Evolutionary conservation across 345 rosid genomes (phyloP), one percentile per base, ranked within the genome.

Genomic region (Raphanus sativus): DNA sequence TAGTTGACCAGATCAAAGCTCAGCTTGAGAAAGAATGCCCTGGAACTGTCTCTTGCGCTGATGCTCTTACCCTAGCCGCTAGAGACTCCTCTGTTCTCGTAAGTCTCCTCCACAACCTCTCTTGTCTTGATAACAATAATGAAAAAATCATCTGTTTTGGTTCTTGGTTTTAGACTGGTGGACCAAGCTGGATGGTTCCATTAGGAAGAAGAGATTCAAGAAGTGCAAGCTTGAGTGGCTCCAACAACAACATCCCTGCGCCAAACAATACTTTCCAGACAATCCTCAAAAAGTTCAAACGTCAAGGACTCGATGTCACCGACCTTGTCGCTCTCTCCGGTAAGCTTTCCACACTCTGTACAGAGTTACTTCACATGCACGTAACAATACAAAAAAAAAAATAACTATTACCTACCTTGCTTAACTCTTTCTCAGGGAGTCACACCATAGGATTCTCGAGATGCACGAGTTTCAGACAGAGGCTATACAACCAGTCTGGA

Each of bases 11-110:
- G 77, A 89, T 94, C 74, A 94, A 94, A 78, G 73, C 86, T 72
- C 94, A 91, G 15, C 40, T 92, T 2, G 98, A 92, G 79, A 86
- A 86, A 76, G 87, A 82, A 79, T 92, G 97, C 52, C 97, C 97
- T 68, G 70, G 79, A 12, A 91, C 83, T 2, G 97, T 94, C 9
- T 94, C 98, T 58, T 94, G 97, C 62, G 97, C 98, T 66, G 97
- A 94, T 80, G 80, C 83, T 17, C 11, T 94, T 70, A 84, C 93
- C 50, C 75, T 94, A 63, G 92, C 89, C 65, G 97, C 97, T 60
- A 89, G 98, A 86, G 97, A 94, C 79, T 90, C 98, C 28, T 88
- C 98, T 33, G 86, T 86, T 84, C 87, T 94, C 29, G 97, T 89
- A 77, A 87, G 88, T 75, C 58, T 8, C 34, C 5, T 63, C 28